Percentiles rank a stretch among this genome's conserved stretches.
Conservation (phyloP, 352 stramenopile species). For the Peronosclerospora sorghi region DNA sequence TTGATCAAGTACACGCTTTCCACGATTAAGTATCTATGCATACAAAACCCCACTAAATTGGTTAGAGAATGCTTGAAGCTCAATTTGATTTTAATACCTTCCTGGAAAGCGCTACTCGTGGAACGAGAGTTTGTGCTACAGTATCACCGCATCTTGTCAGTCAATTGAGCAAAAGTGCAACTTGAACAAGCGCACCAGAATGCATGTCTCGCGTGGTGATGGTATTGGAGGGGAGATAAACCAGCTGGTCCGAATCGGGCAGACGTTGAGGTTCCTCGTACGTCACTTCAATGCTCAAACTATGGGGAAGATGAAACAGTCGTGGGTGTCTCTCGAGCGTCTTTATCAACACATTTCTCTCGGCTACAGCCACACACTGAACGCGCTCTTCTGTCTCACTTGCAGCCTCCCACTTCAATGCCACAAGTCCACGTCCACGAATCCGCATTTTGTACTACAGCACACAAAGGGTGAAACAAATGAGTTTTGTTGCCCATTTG, state of each 20-base stretch:
- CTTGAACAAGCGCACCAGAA: slow-evolving; percentile 6
- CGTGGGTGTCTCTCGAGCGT: slow-evolving; percentile 21
- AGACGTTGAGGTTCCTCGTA: slow-evolving; percentile 46
- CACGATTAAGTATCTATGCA: slow-evolving; percentile 14
- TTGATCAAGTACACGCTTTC: slow-evolving; percentile 40
- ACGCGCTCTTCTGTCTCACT: slow-evolving; percentile 51
- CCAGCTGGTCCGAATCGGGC: slow-evolving; percentile 44
- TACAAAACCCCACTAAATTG: not conserved
- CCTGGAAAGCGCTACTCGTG: slow-evolving; percentile 2
- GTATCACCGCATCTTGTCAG: not conserved
- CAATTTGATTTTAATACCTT: slow-evolving; percentile 4
- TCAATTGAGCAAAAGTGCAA: not conserved
- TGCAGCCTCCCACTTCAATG: slow-evolving; percentile 45
- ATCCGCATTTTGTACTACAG: slow-evolving; percentile 53
- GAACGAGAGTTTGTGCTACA: slow-evolving; percentile 3
- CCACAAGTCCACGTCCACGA: slow-evolving; percentile 36
- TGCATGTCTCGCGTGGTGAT: slow-evolving; percentile 33
- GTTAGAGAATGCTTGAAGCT: not conserved
- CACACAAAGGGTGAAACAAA: too few relatives aligned
- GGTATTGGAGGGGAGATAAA: slow-evolving; percentile 31
- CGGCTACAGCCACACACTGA: slow-evolving; percentile 46
- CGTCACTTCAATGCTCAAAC: slow-evolving; percentile 31
- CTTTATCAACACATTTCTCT: slow-evolving; percentile 43
- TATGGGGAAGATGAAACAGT: slow-evolving; percentile 27
- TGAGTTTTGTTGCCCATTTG: too few relatives aligned